These are phyloP conservation scores for Penicillium steckii DNA, from an alignment of 495 filamentous ascomycete species.

Conservation along the genomic window DNA sequence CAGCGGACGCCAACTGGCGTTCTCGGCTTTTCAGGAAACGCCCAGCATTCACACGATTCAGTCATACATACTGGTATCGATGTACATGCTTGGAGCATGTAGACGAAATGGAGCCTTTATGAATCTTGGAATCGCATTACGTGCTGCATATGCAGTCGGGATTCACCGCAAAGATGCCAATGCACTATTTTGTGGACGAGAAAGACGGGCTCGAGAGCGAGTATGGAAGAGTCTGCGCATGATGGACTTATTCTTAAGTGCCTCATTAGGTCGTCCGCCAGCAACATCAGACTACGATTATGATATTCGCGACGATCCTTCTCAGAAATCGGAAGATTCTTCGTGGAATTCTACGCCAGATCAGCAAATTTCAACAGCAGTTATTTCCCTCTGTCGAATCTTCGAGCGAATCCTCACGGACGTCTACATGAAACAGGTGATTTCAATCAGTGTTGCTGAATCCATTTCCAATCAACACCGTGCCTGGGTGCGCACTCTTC, in stretches of 20 bases:
- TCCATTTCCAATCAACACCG: constrained; percentile 60
- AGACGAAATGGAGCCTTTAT: constrained; percentile 62
- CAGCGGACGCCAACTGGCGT: constrained; percentile 53
- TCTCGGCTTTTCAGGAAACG: constrained; percentile 54
- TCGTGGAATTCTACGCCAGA: constrained; percentile 24
- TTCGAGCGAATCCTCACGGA: constrained; percentile 66
- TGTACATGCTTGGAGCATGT: constrained; percentile 61
- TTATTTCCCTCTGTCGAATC: constrained; percentile 51
- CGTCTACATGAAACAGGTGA: constrained; percentile 67
- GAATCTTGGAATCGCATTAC: constrained; percentile 51
- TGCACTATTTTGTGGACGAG: constrained; percentile 50
- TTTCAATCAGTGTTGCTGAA: constrained; percentile 64
- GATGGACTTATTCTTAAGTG: constrained; percentile 59
- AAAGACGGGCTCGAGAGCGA: constrained; percentile 51
- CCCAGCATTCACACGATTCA: constrained; percentile 57
- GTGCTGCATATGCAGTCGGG: constrained; percentile 59
- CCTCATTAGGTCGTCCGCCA: constrained; percentile 58
- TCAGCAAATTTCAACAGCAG: constrained; percentile 36
- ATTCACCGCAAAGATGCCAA: constrained; percentile 62
- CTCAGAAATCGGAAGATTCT: constrained; percentile 12
- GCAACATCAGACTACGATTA: constrained; percentile 59
- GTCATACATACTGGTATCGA: constrained; percentile 55
- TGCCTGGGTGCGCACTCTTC: constrained; percentile 38
- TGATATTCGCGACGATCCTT: constrained; percentile 42
- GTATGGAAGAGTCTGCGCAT: constrained; percentile 63